A percentile compares a stretch with the other conserved stretches of the same genome.
Evolutionary conservation across 2,329 filamentous ascomycete genomes (phyloP).

Genomic region (Dryadomyces quercus-mongolicae): DNA sequence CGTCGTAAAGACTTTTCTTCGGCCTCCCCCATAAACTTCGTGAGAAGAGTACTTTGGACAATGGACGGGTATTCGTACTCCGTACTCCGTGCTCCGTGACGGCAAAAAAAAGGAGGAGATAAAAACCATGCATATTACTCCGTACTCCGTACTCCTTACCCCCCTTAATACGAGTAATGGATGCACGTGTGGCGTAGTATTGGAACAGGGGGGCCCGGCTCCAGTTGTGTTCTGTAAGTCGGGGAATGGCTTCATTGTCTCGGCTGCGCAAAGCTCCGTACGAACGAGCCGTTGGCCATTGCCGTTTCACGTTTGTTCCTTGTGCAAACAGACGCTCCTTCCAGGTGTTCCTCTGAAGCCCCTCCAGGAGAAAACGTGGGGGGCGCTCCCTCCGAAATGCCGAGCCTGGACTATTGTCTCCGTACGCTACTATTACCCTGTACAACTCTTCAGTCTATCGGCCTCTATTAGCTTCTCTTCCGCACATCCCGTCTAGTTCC

Average conservation of each 20-base stretch:
- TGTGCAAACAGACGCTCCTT: too few relatives aligned
- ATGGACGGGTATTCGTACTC: too few relatives aligned
- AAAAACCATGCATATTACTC: not conserved
- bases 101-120: not conserved
- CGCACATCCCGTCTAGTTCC: not conserved
- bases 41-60: too few relatives aligned
- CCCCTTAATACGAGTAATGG: not conserved
- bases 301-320: not conserved
- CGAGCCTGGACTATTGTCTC: not conserved
- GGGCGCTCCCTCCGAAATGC: not conserved
- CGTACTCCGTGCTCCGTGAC: not conserved
- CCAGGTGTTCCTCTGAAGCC: not conserved
- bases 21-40: too few relatives aligned
- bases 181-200: conserved; percentile 1
- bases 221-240: not conserved
- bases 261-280: too few relatives aligned
- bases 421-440: not conserved
- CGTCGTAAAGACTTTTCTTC: too few relatives aligned
- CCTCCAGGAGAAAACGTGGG: not conserved
- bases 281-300: not conserved
- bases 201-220: not conserved
- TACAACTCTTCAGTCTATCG: not conserved
- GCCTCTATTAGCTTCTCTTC: too few relatives aligned
- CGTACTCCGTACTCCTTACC: too few relatives aligned
- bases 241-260: too few relatives aligned